Percentiles rank a stretch among this genome's conserved stretches.
These are phyloP conservation scores for Xylariomycetidae sp. DNA, from an alignment of 2,329 filamentous ascomycete species.

Conservation along the genomic window DNA sequence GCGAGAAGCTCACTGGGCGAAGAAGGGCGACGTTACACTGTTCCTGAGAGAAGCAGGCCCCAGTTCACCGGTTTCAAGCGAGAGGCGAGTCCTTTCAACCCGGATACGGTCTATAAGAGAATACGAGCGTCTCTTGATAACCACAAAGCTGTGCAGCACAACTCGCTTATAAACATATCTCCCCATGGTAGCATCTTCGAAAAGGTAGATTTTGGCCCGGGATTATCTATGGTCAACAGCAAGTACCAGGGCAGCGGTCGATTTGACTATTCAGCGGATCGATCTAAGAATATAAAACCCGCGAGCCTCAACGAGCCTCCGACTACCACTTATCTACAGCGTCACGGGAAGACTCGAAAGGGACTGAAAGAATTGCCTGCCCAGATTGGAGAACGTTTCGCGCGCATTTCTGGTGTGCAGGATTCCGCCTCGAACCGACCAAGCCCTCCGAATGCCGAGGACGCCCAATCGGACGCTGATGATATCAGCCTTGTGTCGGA, in stretches of 20 bases:
- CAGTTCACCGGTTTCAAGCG: constrained; percentile 38
- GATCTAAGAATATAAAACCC: constrained; percentile 25
- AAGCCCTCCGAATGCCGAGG: constrained; percentile 36
- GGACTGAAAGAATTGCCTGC: constrained; percentile 31
- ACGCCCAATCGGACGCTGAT: constrained; percentile 39
- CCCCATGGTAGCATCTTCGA: constrained; percentile 47
- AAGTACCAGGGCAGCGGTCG: constrained; percentile 55
- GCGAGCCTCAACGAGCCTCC: constrained; percentile 32
- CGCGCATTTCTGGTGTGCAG: constrained; percentile 31
- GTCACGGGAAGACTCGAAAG: constrained; percentile 39
- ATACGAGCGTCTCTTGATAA: constrained; percentile 44
- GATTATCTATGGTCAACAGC: constrained; percentile 49
- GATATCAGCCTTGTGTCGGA: constrained; percentile 51
- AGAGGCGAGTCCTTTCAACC: constrained; percentile 52
- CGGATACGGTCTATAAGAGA: constrained; percentile 55
- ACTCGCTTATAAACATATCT: constrained; percentile 17
- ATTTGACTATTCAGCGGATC: constrained; percentile 41
- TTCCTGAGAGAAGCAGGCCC: constrained; percentile 25
- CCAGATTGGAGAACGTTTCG: constrained; percentile 32
- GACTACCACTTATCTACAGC: constrained; percentile 44
- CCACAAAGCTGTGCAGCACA: constrained; percentile 15
- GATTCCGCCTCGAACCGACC: constrained; percentile 30
- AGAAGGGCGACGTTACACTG: constrained; percentile 25
- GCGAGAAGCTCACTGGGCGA: constrained; percentile 50
- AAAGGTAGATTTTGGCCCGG: constrained; percentile 49